Evolutionary conservation across 140 eudicot species (phyloP).

Genomic region (Stevia rebaudiana): DNA sequence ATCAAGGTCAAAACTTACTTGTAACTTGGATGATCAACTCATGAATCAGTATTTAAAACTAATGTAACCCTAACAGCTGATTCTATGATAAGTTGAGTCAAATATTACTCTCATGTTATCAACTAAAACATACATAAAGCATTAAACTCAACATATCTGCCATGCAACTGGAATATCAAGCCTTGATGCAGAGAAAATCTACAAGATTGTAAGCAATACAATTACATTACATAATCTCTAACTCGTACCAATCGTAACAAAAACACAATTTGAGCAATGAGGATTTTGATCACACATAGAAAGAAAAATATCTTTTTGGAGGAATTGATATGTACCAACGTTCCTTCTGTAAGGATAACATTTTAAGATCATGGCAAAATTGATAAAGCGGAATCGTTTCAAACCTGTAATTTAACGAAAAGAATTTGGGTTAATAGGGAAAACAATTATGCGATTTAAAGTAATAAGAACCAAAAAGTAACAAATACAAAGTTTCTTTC

Average conservation of each 20-base stretch:
- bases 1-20: background rate
- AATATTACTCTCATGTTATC: too few relatives aligned
- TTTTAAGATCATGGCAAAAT: too few relatives aligned
- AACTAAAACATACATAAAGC: too few relatives aligned
- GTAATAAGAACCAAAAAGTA: too few relatives aligned
- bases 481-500: too few relatives aligned
- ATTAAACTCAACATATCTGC: too few relatives aligned
- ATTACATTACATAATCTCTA: background rate
- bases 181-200: slow-evolving; percentile 92
- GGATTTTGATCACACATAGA: background rate
- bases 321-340: slow-evolving; percentile 81
- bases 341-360: slow-evolving; percentile 84
- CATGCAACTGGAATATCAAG: slow-evolving; percentile 87
- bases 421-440: too few relatives aligned
- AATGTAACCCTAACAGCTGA: background rate
- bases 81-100: slow-evolving; percentile 69
- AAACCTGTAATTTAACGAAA: too few relatives aligned
- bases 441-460: too few relatives aligned
- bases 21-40: background rate
- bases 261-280: background rate
- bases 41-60: background rate
- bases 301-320: slow-evolving; percentile 41
- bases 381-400: too few relatives aligned
- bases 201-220: background rate
- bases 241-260: slow-evolving; percentile 1